Base-by-base conservation (phyloP, 2,329 filamentous ascomycete species). In the Fusarium miscanthi region DNA sequence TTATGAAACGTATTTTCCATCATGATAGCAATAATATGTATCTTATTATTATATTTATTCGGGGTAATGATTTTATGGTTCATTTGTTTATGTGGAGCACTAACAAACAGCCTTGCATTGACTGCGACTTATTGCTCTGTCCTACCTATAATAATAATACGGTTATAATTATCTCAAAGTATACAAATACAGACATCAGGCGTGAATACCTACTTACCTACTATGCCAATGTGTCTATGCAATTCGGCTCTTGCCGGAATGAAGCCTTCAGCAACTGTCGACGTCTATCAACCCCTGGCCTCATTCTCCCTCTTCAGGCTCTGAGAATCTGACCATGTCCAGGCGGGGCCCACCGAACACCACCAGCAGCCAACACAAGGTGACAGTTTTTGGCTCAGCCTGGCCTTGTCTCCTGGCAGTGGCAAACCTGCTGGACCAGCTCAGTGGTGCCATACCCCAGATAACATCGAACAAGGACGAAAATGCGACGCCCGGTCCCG, bases 391-490 rank as follows among this genome's bases (percentile, higher is more conserved):
- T 54, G 52, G 51, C 59, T 59, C 66, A 58, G 46, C 58, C 42
- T 53, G 33, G 23, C 23, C 14, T 40, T 53, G 49, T 53, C 49
- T 53, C 33, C 33, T 59, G 33, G 33, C 41, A 48, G 43, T 64
- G 57, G 33, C 38, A 69, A 69, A 59, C 66, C 65, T 69, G 66
- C n/a, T 64, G 30, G 45, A 64, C 65, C 65, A 23, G 14, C 40
- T 25, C 37, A 19, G 70, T 73, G 70, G 70, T 74, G 70, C 70
- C 70, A 73, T 73, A 73, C 70, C 70, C 70, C 70, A 57, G 70
- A 64, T 58, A 42, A 54, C 48, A 74, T 74, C 66, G 67, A 69
- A 73, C 69, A 73, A 73, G 65, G 60, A 59, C 69, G 69, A 71
- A 27, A 63, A 66, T 45, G 42, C 30, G 27, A 49, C 63, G 68